Evolutionary conservation across 2,329 filamentous ascomycete genomes (phyloP), one percentile per base, ranked within the genome.

Genomic region (Colletotrichum sidae): DNA sequence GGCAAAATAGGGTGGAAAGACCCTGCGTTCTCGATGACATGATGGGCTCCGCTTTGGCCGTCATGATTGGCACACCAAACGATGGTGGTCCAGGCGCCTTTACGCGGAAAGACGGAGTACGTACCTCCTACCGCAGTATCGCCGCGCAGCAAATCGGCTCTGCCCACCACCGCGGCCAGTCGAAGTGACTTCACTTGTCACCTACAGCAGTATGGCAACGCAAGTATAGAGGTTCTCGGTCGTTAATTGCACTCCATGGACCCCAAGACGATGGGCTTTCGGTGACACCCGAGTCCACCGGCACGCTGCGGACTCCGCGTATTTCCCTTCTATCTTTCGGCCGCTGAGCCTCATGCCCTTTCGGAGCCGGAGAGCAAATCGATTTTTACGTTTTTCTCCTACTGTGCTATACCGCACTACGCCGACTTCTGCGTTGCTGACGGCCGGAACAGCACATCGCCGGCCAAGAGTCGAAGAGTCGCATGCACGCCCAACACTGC

Each of bases 1-100:
- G 42, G n/a, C 15, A 55, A 51, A 55, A 55, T 62, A 52, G 37
- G 38, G 63, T 49, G 41, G 63, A 63, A 66, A 62, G 63, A 57
- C 63, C 63, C 63, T 66, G 64, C 60, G 60, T 60, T 60, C 54
- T 55, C 54, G 45, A 67, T 65, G 64, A 67, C 64, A 67, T 65
- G 54, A 67, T 54, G 44, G 49, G 44, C 38, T 53, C 63, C 63
- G 57, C 63, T n/a, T 25, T 15, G 42, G 39, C 52, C 47, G 53
- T 57, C 58, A 63, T 62, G 52, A 54, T 49, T 34, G 15, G 17
- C 47, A 49, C 62, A 17, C 53, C 63, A 41, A 11, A 47, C 49
- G 52, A 37, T 34, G 52, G 41, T 39, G 52, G 41, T 39, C 15
- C 12, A 37, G 53, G 58, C 63, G 52, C 44, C 44, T 42, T 9